Percentiles rank a stretch among this genome's conserved stretches.
Conservation (phyloP, 495 filamentous ascomycete species). For the Penicillium antarcticum region DNA sequence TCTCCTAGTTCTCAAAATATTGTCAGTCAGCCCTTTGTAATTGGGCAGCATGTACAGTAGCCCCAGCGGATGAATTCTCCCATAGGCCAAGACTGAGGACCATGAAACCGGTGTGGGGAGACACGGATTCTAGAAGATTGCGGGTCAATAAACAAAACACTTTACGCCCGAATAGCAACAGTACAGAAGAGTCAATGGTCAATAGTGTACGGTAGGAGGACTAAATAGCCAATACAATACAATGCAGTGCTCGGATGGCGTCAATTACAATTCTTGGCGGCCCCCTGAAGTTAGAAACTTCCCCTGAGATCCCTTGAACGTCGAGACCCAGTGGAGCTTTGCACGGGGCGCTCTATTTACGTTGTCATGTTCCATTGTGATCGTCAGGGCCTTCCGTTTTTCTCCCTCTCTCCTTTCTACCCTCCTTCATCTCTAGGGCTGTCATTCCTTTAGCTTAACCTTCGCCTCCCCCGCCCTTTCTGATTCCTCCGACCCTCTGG, state of each 20-base stretch:
- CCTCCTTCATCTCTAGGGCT: slow-evolving; percentile 24
- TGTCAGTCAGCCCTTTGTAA: too few species aligned
- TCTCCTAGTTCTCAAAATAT: too few species aligned
- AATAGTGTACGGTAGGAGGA: not conserved
- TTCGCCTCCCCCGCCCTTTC: slow-evolving; percentile 12
- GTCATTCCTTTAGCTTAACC: slow-evolving; percentile 38
- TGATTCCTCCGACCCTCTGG: slow-evolving; percentile 13
- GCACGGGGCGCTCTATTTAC: slow-evolving; percentile 19
- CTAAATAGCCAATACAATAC: not conserved
- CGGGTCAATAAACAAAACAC: slow-evolving; percentile 4
- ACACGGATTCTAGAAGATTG: slow-evolving; percentile 14
- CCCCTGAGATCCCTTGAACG: slow-evolving; percentile 9
- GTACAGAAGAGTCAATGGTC: not conserved
- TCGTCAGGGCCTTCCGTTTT: slow-evolving; percentile 30
- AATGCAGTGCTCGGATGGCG: slow-evolving; percentile 2
- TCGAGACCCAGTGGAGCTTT: slow-evolving; percentile 2
- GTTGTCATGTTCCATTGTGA: slow-evolving; percentile 21
- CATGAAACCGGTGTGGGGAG: slow-evolving; percentile 11
- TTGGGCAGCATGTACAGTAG: too few species aligned
- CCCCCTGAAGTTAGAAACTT: slow-evolving; percentile 8
- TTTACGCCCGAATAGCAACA: not conserved
- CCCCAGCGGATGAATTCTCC: too few species aligned
- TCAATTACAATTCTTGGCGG: slow-evolving; percentile 11
- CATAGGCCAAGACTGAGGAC: not conserved
- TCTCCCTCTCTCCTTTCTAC: slow-evolving; percentile 15